A percentile compares a stretch with the other conserved stretches of the same genome.
Evolutionary conservation across 306 rosid genomes (phyloP).

Genomic region (Acacia confusa): DNA sequence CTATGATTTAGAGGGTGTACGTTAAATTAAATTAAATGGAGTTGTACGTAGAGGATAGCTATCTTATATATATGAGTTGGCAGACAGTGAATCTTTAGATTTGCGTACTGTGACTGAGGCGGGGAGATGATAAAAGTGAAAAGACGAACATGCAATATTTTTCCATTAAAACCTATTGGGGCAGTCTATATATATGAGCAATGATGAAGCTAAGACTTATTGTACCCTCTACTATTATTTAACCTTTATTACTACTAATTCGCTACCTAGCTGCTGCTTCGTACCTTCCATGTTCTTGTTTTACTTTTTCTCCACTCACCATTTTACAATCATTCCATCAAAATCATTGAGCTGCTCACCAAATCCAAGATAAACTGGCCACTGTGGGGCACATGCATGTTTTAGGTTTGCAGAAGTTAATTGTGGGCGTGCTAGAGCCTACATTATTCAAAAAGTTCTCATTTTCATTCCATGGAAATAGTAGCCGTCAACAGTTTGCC

Average conservation of each 20-base stretch:
- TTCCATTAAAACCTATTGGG: not conserved
- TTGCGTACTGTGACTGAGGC: not conserved
- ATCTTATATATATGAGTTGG: not conserved
- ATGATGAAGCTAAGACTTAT: not conserved
- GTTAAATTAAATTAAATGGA: too few species aligned
- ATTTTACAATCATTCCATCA: not conserved
- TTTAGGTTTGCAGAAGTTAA: not conserved
- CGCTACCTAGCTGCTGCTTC: not conserved
- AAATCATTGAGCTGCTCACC: not conserved
- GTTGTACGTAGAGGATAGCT: too few species aligned
- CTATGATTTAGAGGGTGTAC: not conserved
- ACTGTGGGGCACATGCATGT: not conserved
- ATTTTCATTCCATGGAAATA: not conserved
- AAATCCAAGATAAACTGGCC: not conserved
- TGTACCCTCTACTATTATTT: not conserved
- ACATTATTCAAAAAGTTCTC: not conserved
- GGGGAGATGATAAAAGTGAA: constrained; percentile 5
- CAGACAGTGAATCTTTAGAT: constrained; percentile 14
- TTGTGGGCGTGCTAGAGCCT: not conserved
- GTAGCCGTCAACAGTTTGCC: constrained; percentile 29
- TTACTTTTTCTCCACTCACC: not conserved
- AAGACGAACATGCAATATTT: not conserved
- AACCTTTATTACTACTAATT: not conserved
- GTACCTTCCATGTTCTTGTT: not conserved
- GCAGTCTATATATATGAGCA: not conserved